A percentile compares a stretch with the other conserved stretches of the same genome.
Conservation (phyloP, 139 green algal genomes). For the Chlamydomonas incerta region DNA sequence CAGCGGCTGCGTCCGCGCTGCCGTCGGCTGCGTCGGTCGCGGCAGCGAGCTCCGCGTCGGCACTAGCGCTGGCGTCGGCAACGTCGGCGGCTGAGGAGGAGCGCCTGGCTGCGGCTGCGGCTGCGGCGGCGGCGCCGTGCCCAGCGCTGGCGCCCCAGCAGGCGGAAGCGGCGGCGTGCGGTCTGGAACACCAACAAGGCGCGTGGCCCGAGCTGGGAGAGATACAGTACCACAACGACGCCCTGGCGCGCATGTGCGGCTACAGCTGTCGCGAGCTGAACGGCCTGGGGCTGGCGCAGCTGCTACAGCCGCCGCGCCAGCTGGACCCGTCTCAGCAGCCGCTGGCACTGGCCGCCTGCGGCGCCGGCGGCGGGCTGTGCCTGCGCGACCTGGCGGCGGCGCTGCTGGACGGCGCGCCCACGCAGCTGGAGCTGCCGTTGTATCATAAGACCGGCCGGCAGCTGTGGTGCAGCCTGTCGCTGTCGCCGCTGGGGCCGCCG, state of each 20-base stretch:
- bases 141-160: background rate
- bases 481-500: background rate
- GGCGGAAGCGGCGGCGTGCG: background rate
- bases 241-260: background rate
- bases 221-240: constrained; percentile 3
- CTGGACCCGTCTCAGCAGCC: too few relatives aligned
- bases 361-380: background rate
- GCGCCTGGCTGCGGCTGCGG: background rate
- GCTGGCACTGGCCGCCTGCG: background rate
- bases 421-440: background rate
- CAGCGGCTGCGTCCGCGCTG: too few relatives aligned
- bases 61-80: background rate
- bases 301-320: background rate
- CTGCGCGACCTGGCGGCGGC: background rate
- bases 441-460: background rate
- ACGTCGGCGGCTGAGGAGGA: background rate
- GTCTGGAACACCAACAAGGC: too few relatives aligned
- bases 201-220: background rate
- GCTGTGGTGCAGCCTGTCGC: background rate
- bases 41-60: background rate
- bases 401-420: background rate
- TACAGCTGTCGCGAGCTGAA: background rate
- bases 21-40: too few relatives aligned
- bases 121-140: background rate
- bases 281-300: background rate